Conservation (phyloP, 192 early-diverging fungal species). For the Coemansia sp. region DNA sequence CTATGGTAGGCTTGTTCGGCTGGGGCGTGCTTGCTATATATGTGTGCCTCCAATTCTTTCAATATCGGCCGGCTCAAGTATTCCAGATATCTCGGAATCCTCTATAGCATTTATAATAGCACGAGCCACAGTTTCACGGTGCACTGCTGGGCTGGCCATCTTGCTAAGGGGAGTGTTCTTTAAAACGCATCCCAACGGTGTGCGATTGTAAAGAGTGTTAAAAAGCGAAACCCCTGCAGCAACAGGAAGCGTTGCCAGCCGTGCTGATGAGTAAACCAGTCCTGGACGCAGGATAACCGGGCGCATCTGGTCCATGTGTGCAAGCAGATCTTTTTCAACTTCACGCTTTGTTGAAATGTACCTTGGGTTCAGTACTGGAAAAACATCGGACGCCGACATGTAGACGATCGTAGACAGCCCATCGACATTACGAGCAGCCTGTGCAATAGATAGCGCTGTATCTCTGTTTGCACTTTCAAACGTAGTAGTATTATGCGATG, state of each 20-base stretch:
- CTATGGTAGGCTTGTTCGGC: too few species aligned
- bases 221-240: slow-evolving; percentile 58
- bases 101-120: slow-evolving; percentile 40
- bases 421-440: slow-evolving; percentile 48
- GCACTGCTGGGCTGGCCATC: slow-evolving; percentile 40
- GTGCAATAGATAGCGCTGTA: slow-evolving; percentile 64
- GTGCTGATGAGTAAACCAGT: slow-evolving; percentile 62
- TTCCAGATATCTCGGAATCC: slow-evolving; percentile 26
- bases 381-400: slow-evolving; percentile 65
- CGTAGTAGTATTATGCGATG: slow-evolving; percentile 39
- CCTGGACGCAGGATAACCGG: slow-evolving; percentile 62
- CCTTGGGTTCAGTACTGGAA: slow-evolving; percentile 63
- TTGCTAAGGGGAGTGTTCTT: slow-evolving; percentile 42
- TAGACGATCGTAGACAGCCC: slow-evolving; percentile 63
- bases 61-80: slow-evolving; percentile 42
- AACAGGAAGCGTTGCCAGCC: slow-evolving; percentile 62
- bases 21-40: not conserved
- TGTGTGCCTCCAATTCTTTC: slow-evolving; percentile 26
- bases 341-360: slow-evolving; percentile 78
- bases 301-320: slow-evolving; percentile 45
- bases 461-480: slow-evolving; percentile 72
- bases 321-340: slow-evolving; percentile 62
- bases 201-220: slow-evolving; percentile 35
- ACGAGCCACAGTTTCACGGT: slow-evolving; percentile 43
- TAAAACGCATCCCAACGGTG: slow-evolving; percentile 37